Percentiles rank a stretch among this genome's conserved stretches.
phyloP scores from a whole-genome alignment of 495 filamentous ascomycete genomes.

The Neurospora sp. region DNA sequence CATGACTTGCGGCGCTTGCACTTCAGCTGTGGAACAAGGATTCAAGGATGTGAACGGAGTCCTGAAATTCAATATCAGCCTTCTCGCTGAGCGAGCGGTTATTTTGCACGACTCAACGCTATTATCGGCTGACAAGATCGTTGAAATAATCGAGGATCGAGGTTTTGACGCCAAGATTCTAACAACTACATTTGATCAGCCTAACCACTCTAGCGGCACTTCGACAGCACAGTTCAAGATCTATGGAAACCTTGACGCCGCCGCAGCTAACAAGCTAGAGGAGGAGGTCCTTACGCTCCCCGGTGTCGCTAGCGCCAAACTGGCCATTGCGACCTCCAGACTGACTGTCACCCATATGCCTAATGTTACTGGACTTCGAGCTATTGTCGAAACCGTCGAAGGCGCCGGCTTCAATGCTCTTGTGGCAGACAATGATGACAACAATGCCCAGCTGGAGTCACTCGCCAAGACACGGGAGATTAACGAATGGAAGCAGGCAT shows the following conservation, averaged over 20 bases:
- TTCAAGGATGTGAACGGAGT: constrained; percentile 67
- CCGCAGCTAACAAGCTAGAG: constrained; percentile 62
- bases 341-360: constrained; percentile 62
- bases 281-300: constrained; percentile 50
- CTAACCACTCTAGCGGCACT: constrained; percentile 36
- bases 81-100: constrained; percentile 86
- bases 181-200: constrained; percentile 40
- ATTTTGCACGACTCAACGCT: constrained; percentile 66
- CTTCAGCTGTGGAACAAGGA: constrained; percentile 75
- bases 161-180: constrained; percentile 86
- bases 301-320: constrained; percentile 62
- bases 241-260: constrained; percentile 64
- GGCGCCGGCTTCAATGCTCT: constrained; percentile 74
- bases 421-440: constrained; percentile 83
- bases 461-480: constrained; percentile 94
- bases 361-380: constrained; percentile 61
- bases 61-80: constrained; percentile 82
- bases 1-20: constrained; percentile 97
- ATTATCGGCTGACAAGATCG: constrained; percentile 61
- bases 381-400: constrained; percentile 75
- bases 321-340: constrained; percentile 58
- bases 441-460: constrained; percentile 92
- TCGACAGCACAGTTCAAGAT: constrained; percentile 65
- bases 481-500: constrained; percentile 77
- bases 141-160: constrained; percentile 81